These are phyloP conservation scores for Mortierella sp. DNA, from an alignment of 371 early-diverging fungal genomes.

Conservation along the genomic window DNA sequence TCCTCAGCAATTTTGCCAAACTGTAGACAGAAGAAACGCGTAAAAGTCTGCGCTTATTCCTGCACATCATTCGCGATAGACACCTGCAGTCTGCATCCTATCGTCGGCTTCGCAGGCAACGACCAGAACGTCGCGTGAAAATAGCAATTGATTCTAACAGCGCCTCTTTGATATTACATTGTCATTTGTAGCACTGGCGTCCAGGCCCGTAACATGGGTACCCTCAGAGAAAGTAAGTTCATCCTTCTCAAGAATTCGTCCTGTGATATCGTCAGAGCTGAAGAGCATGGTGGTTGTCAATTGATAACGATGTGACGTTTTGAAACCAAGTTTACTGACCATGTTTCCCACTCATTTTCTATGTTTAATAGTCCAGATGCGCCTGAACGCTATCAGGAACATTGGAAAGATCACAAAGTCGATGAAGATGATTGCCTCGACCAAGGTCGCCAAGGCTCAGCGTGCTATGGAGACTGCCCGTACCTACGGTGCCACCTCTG, in stretches of 20 bases:
- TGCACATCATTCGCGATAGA: not conserved
- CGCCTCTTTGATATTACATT: not conserved
- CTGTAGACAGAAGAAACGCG: not conserved
- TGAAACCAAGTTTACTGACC: not conserved
- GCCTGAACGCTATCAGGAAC: conserved; percentile 97
- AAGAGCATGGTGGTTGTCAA: too few relatives aligned
- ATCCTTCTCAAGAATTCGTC: not conserved
- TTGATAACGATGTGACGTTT: not conserved
- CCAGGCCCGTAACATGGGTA: conserved; percentile 93
- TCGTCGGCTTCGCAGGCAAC: not conserved
- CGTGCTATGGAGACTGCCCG: conserved; percentile 95
- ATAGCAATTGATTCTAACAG: conserved; percentile 9
- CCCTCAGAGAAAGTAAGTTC: conserved; percentile 90
- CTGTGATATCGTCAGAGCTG: too few relatives aligned
- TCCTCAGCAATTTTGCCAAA: too few relatives aligned
- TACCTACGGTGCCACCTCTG: conserved; percentile 84
- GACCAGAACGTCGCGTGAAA: not conserved
- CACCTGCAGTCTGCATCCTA: not conserved
- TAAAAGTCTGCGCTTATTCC: not conserved
- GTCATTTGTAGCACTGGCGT: conserved; percentile 46
- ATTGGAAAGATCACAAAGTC: conserved; percentile 99
- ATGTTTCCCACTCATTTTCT: not conserved
- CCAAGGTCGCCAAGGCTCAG: conserved; percentile 97
- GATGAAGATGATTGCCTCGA: conserved; percentile 99
- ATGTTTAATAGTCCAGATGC: conserved; percentile 84